A percentile compares a stretch with the other conserved stretches of the same genome.
These are phyloP conservation scores for Blastobotrys malaysiensis DNA, from an alignment of 1,139 yeast species.

Conservation along the genomic window DNA sequence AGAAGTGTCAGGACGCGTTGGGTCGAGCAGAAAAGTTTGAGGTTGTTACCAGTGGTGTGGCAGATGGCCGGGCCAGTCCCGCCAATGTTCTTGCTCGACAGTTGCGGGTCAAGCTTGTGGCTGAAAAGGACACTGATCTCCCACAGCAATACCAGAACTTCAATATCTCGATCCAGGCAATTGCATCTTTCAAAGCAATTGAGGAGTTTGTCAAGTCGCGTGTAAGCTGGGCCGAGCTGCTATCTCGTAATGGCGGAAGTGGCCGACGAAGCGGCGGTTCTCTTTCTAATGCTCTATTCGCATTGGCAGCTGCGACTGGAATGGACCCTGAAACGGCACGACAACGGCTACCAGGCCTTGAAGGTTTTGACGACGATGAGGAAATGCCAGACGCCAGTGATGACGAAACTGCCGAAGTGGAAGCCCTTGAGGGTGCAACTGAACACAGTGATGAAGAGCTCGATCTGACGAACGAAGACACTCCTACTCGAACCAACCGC, in stretches of 20 bases:
- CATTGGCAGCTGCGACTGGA: conserved; percentile 17
- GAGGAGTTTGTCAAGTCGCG: conserved; percentile 45
- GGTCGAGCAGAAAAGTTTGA: conserved; percentile 75
- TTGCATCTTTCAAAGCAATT: conserved; percentile 75
- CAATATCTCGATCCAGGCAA: conserved; percentile 70
- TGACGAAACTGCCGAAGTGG: conserved; percentile 12
- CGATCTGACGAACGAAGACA: background rate
- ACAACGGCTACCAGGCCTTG: background rate
- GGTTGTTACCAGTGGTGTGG: conserved; percentile 51
- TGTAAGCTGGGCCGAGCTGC: conserved; percentile 17
- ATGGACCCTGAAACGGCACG: conserved; percentile 14
- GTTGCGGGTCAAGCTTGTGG: conserved; percentile 50
- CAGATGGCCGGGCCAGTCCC: conserved; percentile 29
- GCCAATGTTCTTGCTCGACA: conserved; percentile 71
- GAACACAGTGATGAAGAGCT: conserved; percentile 6
- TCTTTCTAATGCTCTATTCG: conserved; percentile 16
- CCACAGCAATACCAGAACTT: conserved; percentile 22
- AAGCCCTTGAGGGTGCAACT: conserved; percentile 6
- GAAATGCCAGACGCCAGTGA: conserved; percentile 15
- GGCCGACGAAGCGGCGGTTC: conserved; percentile 6
- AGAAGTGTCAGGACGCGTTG: conserved; percentile 65
- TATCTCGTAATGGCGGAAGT: conserved; percentile 10
- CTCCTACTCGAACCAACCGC: background rate
- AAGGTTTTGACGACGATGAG: conserved; percentile 13
- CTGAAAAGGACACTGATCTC: conserved; percentile 27